A percentile compares a stretch with the other conserved stretches of the same genome.
phyloP scores from a whole-genome alignment of 2,329 filamentous ascomycete species.

The Drechslerella coelobrocha region DNA sequence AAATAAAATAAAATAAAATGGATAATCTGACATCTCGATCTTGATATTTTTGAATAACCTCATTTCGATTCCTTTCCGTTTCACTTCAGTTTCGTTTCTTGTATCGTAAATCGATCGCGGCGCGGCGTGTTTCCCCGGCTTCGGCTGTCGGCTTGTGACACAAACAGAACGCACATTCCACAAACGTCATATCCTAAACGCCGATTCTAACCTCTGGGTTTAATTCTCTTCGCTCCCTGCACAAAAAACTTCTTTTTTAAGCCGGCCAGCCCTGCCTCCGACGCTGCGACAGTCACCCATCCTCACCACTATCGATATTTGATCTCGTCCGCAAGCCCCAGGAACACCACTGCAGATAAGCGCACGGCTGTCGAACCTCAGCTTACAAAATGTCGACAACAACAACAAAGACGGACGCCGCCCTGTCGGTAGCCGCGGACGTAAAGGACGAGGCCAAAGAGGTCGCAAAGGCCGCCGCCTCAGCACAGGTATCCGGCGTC shows the following conservation, averaged over 20 bases:
- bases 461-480: conserved; percentile 40
- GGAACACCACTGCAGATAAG: no score
- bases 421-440: conserved; percentile 23
- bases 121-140: not conserved
- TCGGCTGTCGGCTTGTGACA: conserved; percentile 34
- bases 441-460: conserved; percentile 49
- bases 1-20: no score
- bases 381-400: not conserved
- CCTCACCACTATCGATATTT: no score
- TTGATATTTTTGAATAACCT: conserved; percentile 15
- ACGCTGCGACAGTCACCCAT: no score
- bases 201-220: no score
- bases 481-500: conserved; percentile 65
- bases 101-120: no score
- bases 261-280: no score
- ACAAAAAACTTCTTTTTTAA: no score
- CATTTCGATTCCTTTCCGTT: not conserved
- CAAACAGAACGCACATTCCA: conserved; percentile 7
- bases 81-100: not conserved
- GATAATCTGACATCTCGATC: conserved; percentile 5
- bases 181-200: conserved; percentile 40
- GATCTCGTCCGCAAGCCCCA: no score
- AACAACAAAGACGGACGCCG: conserved; percentile 17
- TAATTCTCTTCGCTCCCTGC: no score
- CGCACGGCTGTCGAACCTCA: no score